phyloP scores from a whole-genome alignment of 1,284 basidiomycete genomes.

The Athelia psychrophila region DNA sequence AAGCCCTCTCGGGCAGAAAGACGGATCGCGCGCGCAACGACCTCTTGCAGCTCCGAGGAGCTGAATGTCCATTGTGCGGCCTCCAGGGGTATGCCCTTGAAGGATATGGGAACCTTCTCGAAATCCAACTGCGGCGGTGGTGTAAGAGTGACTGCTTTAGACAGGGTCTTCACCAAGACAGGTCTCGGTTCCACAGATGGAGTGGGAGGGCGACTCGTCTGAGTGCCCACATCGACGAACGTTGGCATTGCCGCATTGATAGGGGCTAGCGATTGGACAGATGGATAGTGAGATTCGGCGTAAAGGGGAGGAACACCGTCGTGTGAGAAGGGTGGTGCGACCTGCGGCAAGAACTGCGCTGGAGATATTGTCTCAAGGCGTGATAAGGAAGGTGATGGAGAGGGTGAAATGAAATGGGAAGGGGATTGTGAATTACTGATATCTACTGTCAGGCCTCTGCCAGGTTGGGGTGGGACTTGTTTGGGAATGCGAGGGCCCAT shows the following conservation, averaged over 20 bases:
- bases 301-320: too few relatives aligned
- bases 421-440: neutral
- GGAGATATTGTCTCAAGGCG: too few relatives aligned
- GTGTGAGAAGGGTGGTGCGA: too few relatives aligned
- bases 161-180: conserved; percentile 9
- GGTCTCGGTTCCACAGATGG: neutral
- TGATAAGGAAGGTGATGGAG: neutral
- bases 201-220: neutral
- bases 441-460: neutral
- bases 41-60: conserved; percentile 64
- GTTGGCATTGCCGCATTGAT: too few relatives aligned
- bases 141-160: conserved; percentile 35
- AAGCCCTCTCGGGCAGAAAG: conserved; percentile 68
- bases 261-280: too few relatives aligned
- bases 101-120: conserved; percentile 51
- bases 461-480: neutral
- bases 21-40: conserved; percentile 73
- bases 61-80: conserved; percentile 75
- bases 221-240: neutral
- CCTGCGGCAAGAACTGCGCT: too few relatives aligned
- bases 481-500: neutral
- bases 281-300: too few relatives aligned
- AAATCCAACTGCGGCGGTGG: conserved; percentile 51
- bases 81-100: conserved; percentile 67
- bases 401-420: neutral